Base-by-base conservation (phyloP, 495 filamentous ascomycete species). In the Immersiella caudata region DNA sequence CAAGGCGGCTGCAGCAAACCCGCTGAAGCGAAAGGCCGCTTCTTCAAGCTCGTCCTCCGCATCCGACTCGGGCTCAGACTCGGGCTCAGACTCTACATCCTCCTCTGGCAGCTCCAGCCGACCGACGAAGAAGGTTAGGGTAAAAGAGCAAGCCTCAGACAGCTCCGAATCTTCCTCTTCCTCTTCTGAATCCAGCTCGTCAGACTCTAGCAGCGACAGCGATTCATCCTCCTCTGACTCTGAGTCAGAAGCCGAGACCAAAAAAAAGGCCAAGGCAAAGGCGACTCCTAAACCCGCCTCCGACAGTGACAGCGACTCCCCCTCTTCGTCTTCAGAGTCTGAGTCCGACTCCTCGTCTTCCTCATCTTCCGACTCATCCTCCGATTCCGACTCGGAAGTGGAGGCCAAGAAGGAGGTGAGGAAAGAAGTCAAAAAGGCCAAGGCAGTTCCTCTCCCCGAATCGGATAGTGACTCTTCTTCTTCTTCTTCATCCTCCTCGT, bases 21-120 rank as follows among this genome's bases (percentile, higher is more conserved):
- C 71, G 6, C 62, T 85, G 67, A 92, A 92, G 80, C 88, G 90
- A 68, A 92, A 92, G 79, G 88, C 87, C 24, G 80, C 80, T 46
- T 85, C 86, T 3, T 60, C 67, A 12, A 76, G 71, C 70, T 76
- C 78, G 6, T 84, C 84, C 2, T 77, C 57, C 6, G 35, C 57
- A n/a, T 33, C 29, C 29, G 29, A 60, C n/a, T 82, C 81, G 1
- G 81, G 78, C 59, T 82, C 80, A 18, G 76, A 78, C 5, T 84
- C 81, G 8, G 78, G 78, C 26, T 84, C 81, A 8, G 78, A 79
- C 26, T 33, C 29, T 33, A 4, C 29, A 3, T 33, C 29, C 8
- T 33, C 29, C 8, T 33, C 29, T 8, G 29, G 4, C 8, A 33
- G 29, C 29, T 33, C 29, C 29, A 8, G 4, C 29, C 29, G 29